These are phyloP conservation scores for Mycena rosella DNA, from an alignment of 768 basidiomycete genomes.

Conservation along the genomic window DNA sequence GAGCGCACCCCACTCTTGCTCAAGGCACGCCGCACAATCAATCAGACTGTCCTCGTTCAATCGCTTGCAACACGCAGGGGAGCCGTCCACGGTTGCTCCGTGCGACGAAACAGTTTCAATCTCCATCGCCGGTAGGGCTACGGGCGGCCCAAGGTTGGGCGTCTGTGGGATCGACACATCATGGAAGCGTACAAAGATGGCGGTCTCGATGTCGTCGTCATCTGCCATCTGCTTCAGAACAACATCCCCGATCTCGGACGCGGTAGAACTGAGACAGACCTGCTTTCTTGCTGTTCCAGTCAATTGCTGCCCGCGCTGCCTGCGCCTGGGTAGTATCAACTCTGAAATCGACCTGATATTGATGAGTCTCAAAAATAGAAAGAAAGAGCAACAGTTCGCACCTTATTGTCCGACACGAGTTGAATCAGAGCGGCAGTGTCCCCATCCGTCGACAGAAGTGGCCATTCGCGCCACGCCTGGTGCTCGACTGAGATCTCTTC, in stretches of 20 bases:
- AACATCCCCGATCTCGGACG: background rate
- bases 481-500: conserved; percentile 67
- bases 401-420: conserved; percentile 86
- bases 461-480: conserved; percentile 80
- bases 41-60: conserved; percentile 48
- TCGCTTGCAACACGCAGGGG: conserved; percentile 62
- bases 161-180: conserved; percentile 35
- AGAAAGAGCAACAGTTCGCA: conserved; percentile 40
- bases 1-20: conserved; percentile 53
- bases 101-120: conserved; percentile 49
- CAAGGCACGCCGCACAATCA: conserved; percentile 61
- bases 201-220: conserved; percentile 87
- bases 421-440: conserved; percentile 83
- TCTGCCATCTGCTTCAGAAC: conserved; percentile 57
- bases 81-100: conserved; percentile 57
- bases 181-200: conserved; percentile 62
- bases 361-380: background rate
- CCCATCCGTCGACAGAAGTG: conserved; percentile 82
- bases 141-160: conserved; percentile 36
- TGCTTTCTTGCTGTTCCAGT: conserved; percentile 93
- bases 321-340: conserved; percentile 76
- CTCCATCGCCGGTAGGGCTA: conserved; percentile 31
- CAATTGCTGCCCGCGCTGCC: conserved; percentile 66
- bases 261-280: conserved; percentile 57
- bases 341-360: conserved; percentile 74